Evolutionary conservation across 768 basidiomycete genomes (phyloP).

Genomic region (Lentinula lateritia): DNA sequence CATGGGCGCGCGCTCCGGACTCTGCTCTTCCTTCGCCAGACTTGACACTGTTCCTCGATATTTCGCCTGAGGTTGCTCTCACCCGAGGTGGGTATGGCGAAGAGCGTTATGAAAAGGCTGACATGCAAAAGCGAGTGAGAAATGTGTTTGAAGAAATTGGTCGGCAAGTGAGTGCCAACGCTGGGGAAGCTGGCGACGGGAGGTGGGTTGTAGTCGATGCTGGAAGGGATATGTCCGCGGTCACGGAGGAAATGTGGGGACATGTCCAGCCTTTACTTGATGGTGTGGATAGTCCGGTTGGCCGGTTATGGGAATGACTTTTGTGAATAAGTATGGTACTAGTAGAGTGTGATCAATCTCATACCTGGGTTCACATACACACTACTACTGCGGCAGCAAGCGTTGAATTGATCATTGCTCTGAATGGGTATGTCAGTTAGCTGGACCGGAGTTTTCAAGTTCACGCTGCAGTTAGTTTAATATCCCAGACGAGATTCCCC

Average conservation of each 20-base stretch:
- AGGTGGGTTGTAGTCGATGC: constrained; percentile 60
- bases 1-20: constrained; percentile 85
- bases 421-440: too few relatives aligned
- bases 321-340: neutral
- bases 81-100: constrained; percentile 76
- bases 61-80: constrained; percentile 64
- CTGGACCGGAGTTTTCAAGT: too few relatives aligned
- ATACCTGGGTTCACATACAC: too few relatives aligned
- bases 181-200: constrained; percentile 11
- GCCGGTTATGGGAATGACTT: constrained; percentile 41
- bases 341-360: neutral
- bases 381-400: too few relatives aligned
- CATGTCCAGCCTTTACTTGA: constrained; percentile 36
- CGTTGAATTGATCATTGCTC: too few relatives aligned
- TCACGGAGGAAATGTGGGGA: constrained; percentile 52
- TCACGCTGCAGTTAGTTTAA: too few relatives aligned
- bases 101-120: constrained; percentile 82
- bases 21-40: constrained; percentile 87
- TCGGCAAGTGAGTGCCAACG: constrained; percentile 35
- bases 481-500: too few relatives aligned
- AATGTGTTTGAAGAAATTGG: constrained; percentile 54
- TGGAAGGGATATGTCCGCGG: constrained; percentile 39
- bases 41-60: constrained; percentile 79
- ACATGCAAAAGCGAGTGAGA: constrained; percentile 65
- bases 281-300: constrained; percentile 35